Percentiles rank a stretch among this genome's conserved stretches.
phyloP scores from a whole-genome alignment of 2,329 filamentous ascomycete species.

The Colletotrichum camelliae region DNA sequence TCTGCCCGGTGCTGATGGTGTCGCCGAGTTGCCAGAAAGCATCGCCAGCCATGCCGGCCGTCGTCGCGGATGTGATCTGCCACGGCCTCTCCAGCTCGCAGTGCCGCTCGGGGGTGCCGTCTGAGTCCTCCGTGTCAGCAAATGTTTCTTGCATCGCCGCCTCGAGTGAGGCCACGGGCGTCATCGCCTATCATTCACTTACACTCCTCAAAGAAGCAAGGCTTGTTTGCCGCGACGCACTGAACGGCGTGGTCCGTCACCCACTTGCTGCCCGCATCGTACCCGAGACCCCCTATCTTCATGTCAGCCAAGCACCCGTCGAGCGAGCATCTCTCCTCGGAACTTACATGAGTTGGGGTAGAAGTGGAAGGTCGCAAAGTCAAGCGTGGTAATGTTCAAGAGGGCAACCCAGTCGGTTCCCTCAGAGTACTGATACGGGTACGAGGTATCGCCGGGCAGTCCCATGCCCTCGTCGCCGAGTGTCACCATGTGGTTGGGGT shows the following conservation, averaged over 20 bases:
- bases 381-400: constrained; percentile 56
- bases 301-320: not conserved
- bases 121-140: constrained; percentile 11
- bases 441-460: constrained; percentile 53
- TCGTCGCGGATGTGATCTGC: constrained; percentile 34
- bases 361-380: constrained; percentile 45
- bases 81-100: constrained; percentile 55
- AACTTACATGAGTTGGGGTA: constrained; percentile 34
- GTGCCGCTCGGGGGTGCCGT: constrained; percentile 29
- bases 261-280: constrained; percentile 24
- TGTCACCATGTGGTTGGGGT: constrained; percentile 67
- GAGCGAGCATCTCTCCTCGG: fast-evolving
- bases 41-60: constrained; percentile 37
- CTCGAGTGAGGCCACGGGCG: not conserved
- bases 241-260: constrained; percentile 30
- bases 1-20: constrained; percentile 43
- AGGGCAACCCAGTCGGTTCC: constrained; percentile 58
- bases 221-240: constrained; percentile 31
- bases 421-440: constrained; percentile 56
- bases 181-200: constrained; percentile 12
- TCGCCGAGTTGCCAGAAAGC: constrained; percentile 49
- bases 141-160: fast-evolving
- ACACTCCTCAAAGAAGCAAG: constrained; percentile 39
- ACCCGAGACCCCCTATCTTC: constrained; percentile 7
- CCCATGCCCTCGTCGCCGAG: constrained; percentile 64